Base-by-base conservation (phyloP, 495 filamentous ascomycete genomes). In the Tuber brumale region DNA sequence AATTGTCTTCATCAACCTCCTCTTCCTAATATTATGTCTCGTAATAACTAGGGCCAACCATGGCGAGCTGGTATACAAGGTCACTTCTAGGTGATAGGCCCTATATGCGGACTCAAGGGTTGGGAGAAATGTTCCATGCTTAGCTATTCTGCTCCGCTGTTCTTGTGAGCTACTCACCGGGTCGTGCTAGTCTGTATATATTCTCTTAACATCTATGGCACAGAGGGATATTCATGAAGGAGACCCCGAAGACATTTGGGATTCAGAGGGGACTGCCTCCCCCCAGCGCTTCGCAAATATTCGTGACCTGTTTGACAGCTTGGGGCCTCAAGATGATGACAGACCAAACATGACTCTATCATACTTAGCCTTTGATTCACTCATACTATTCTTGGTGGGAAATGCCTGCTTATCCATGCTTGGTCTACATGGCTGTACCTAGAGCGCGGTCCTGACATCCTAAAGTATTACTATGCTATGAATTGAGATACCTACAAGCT, bases 401-500 rank as follows among this genome's bases (percentile, higher is more conserved):
- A 45, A 45, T 42, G 42, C 37, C 35, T 69, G 45, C 45, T 39
- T 70, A 27, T 69, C 70, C 41, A 44, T 31, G 5, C 80, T 76
- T 69, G 81, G 69, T 69, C 45, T 75, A 66, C 81, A 82, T 41
- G 72, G 73, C 70, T 82, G 80, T 4, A 82, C 81, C 35, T 72
- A 46, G 14, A 75, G 73, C 69, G 80, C 77, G 4, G 80, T 82
- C 18, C 70, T 48, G 27, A 94, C 86, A 71, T 91, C 87, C 88
- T 94, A 92, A 3, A 94, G 75, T 73, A 90, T 86, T 1, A 90
- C 85, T 27, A 83, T 85, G 31, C 93, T 93, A 27, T 85, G 79
- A 69, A 97, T 94, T 77, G 94, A 92, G 16, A 89, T 89, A 35
- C 91, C 94, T 27, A 91, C 86, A 66, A 98, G 86, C 86, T 89